A percentile compares a stretch with the other conserved stretches of the same genome.
These are phyloP conservation scores for Dactylellina parvicollis DNA, from an alignment of 2,329 filamentous ascomycete species.

Conservation along the genomic window DNA sequence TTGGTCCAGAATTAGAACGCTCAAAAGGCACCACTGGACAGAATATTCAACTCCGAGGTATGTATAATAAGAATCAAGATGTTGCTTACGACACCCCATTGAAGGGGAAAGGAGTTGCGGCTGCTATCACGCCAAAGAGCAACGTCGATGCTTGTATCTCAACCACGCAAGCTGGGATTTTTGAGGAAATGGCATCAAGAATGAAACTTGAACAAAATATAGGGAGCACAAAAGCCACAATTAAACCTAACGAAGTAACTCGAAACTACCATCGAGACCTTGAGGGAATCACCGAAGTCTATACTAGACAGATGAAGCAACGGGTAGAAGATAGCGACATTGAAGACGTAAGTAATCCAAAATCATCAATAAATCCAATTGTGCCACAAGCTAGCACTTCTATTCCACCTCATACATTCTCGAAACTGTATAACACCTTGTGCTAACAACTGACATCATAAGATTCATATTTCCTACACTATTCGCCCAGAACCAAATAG, in stretches of 20 bases:
- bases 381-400: too few relatives aligned
- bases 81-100: background rate
- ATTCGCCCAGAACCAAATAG: background rate
- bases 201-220: background rate
- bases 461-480: constrained; percentile 24
- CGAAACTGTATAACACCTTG: too few relatives aligned
- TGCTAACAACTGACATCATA: background rate
- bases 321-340: background rate
- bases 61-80: too few relatives aligned
- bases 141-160: too few relatives aligned
- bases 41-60: too few relatives aligned
- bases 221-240: background rate
- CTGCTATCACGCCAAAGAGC: too few relatives aligned
- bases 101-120: too few relatives aligned
- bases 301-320: background rate
- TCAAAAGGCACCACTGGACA: background rate
- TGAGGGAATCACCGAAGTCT: background rate
- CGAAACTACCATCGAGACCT: background rate
- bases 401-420: too few relatives aligned
- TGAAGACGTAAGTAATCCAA: constrained; percentile 6
- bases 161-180: too few relatives aligned
- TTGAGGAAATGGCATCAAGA: too few relatives aligned
- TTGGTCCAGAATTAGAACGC: background rate
- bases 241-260: background rate
- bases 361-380: too few relatives aligned